These are phyloP conservation scores for Lotus japonicus DNA, from an alignment of 306 rosid species.

Conservation along the genomic window DNA sequence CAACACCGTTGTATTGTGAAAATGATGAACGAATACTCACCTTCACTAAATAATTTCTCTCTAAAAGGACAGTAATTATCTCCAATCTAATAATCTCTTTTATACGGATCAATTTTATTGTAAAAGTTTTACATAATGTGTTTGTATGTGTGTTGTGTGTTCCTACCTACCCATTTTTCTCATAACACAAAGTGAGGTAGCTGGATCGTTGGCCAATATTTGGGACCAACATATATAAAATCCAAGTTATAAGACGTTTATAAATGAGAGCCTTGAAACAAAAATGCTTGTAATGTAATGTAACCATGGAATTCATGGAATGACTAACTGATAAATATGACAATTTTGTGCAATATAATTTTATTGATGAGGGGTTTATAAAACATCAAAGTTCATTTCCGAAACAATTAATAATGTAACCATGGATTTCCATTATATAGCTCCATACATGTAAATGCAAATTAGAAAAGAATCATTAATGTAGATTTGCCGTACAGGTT, in stretches of 20 bases:
- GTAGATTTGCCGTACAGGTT: constrained; percentile 36
- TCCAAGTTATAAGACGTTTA: background rate
- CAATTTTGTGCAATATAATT: too few relatives aligned
- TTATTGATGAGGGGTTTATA: background rate
- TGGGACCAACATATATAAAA: background rate
- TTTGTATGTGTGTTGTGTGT: too few relatives aligned
- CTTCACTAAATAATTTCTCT: too few relatives aligned
- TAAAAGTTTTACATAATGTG: too few relatives aligned
- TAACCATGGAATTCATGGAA: too few relatives aligned
- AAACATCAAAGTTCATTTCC: background rate
- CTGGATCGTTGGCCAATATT: background rate
- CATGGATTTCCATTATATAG: background rate
- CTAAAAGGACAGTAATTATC: too few relatives aligned
- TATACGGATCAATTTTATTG: too few relatives aligned
- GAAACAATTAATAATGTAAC: background rate
- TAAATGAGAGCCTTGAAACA: too few relatives aligned
- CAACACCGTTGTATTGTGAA: too few relatives aligned
- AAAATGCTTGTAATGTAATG: too few relatives aligned
- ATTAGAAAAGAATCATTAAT: constrained; percentile 30
- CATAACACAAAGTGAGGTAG: background rate
- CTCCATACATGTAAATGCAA: constrained; percentile 7
- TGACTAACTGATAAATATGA: background rate
- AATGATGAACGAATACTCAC: too few relatives aligned
- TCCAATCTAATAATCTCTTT: too few relatives aligned
- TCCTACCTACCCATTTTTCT: background rate